Evolutionary conservation across 2,329 filamentous ascomycete genomes (phyloP).

Genomic region (Pseudogymnoascus sp.): DNA sequence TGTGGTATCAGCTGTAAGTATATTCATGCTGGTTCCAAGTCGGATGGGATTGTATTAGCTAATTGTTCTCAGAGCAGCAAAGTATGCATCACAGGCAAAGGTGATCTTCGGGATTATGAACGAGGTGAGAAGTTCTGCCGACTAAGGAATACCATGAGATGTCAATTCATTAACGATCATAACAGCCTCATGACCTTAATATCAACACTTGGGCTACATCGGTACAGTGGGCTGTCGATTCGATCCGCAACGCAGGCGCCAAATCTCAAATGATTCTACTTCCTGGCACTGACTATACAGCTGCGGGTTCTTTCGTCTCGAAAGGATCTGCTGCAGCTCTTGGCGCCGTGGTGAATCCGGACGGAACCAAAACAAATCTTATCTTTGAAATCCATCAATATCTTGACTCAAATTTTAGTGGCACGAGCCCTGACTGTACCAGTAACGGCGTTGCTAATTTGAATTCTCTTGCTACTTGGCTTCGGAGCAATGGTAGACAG

Average conservation of each 20-base stretch:
- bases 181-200: conserved; percentile 10
- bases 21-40: too few relatives aligned
- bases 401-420: conserved; percentile 50
- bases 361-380: conserved; percentile 44
- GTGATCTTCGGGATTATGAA: conserved; percentile 62
- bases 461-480: conserved; percentile 35
- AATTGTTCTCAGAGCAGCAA: conserved; percentile 32
- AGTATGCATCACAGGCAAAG: conserved; percentile 43
- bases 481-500: conserved; percentile 39
- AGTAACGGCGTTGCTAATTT: conserved; percentile 44
- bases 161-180: neutral
- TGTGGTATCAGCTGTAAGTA: conserved; percentile 45
- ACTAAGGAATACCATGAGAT: conserved; percentile 32
- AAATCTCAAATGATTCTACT: conserved; percentile 54
- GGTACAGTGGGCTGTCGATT: conserved; percentile 53
- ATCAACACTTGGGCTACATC: conserved; percentile 49
- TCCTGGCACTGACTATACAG: conserved; percentile 51
- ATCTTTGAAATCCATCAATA: conserved; percentile 53
- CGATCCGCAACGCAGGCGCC: conserved; percentile 54
- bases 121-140: conserved; percentile 35
- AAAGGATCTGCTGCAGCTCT: conserved; percentile 43
- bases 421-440: conserved; percentile 41
- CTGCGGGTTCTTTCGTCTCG: conserved; percentile 39
- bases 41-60: neutral
- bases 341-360: conserved; percentile 46